These are phyloP conservation scores for Alternaria solani DNA, from an alignment of 2,329 filamentous ascomycete species.

Conservation along the genomic window DNA sequence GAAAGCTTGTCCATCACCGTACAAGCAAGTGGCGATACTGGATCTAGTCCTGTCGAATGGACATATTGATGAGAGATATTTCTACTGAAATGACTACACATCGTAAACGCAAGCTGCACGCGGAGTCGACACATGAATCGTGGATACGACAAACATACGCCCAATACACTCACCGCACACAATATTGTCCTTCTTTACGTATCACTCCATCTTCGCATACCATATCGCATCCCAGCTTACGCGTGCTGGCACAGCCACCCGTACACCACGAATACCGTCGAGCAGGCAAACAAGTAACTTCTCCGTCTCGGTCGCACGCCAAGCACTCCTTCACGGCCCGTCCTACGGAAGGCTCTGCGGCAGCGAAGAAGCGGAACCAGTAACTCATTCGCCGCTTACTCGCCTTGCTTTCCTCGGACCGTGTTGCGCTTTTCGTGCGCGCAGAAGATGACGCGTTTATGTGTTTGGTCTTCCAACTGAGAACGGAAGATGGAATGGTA, in stretches of 20 bases:
- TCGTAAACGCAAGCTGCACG: not conserved
- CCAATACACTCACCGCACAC: conserved; percentile 1
- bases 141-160: not conserved
- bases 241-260: not conserved
- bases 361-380: not conserved
- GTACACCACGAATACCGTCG: conserved; percentile 1
- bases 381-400: not conserved
- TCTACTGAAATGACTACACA: not conserved
- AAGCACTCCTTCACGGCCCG: not conserved
- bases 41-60: not conserved
- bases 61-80: not conserved
- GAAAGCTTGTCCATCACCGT: not conserved
- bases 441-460: not conserved
- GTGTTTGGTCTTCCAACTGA: not conserved
- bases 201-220: not conserved
- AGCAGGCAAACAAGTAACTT: conserved; percentile 2
- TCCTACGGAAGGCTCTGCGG: not conserved
- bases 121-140: not conserved
- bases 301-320: conserved; percentile 1
- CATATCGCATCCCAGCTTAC: conserved; percentile 1
- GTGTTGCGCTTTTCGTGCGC: not conserved
- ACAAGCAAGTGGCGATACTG: not conserved
- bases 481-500: not conserved
- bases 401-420: not conserved
- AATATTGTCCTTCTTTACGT: not conserved